Base-by-base conservation (phyloP, 2,329 filamentous ascomycete species). In the Pseudocercospora vitis region DNA sequence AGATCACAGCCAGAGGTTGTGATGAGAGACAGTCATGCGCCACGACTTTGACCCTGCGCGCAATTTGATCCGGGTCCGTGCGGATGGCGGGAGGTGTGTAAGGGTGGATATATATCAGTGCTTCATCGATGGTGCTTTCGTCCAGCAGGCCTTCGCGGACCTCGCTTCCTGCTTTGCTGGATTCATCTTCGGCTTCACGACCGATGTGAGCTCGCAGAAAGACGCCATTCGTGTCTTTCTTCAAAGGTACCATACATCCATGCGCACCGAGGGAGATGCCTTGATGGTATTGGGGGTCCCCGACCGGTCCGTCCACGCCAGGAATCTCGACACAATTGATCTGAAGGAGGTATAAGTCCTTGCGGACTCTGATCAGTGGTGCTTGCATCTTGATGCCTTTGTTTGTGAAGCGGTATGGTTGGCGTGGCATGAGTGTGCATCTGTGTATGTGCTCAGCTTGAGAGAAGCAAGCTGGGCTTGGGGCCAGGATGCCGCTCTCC, bases 311-410 rank as follows among this genome's bases (percentile, higher is more conserved):
- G 24, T 45, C 42, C 5, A 45, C 42, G 1, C 42, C 42, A 3
- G 42, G 26, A 7, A 45, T 31, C 7, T 45, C 42, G 9, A 49
- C 45, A 23, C 45, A 24, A 8, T 48, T 32, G 16, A 45, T 31
- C 12, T 45, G 42, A 23, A 45, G 18, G 6, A 45, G 14, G 8
- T 31, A 45, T 3, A 31, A 14, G 19, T 31, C 24, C 24, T 21
- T 18, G 8, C n/a, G 24, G 1, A 45, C 24, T n/a, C 19, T 28
- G 3, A 45, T 45, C 12, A 45, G 14, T 1, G 42, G 42, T 7
- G 42, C 42, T 16, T 45, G 45, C 45, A 49, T 40, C n/a, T 49
- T 31, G 3, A 48, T 33, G 1, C 45, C 45, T 48, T 33, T 48
- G 29, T 48, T 48, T 4, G 45, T 48, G 3, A 48, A 28, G 3